These are phyloP conservation scores for Calvatia gigantea DNA, from an alignment of 768 basidiomycete genomes.

Conservation along the genomic window DNA sequence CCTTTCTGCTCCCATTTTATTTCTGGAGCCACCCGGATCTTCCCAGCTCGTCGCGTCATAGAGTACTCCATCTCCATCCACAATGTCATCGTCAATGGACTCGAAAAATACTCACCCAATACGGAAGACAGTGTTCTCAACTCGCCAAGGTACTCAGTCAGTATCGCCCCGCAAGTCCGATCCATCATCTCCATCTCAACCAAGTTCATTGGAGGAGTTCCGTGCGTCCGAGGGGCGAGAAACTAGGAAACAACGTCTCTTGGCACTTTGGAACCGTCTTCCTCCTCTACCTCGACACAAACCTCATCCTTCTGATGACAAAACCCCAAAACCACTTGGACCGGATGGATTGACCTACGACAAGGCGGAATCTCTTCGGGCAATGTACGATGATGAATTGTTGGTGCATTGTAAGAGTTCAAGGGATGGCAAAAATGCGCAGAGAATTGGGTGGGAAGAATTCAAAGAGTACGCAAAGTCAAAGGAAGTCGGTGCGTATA, in stretches of 20 bases:
- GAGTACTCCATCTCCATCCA: neutral
- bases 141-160: neutral
- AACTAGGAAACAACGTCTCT: constrained; percentile 55
- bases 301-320: constrained; percentile 7
- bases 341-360: constrained; percentile 45
- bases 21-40: neutral
- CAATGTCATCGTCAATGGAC: constrained; percentile 9
- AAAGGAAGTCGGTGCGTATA: constrained; percentile 75
- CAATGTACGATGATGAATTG: constrained; percentile 77
- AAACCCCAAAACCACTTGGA: neutral
- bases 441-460: constrained; percentile 62
- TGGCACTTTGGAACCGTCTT: constrained; percentile 62
- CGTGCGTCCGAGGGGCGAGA: constrained; percentile 60
- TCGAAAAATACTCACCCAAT: neutral
- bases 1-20: neutral
- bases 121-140: neutral
- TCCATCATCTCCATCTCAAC: constrained; percentile 45
- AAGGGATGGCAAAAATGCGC: constrained; percentile 33
- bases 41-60: neutral
- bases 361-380: constrained; percentile 59
- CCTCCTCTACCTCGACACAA: constrained; percentile 24
- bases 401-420: constrained; percentile 49
- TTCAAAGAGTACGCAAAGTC: constrained; percentile 73
- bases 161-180: constrained; percentile 42
- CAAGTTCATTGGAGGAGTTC: constrained; percentile 61